Conservation (phyloP, 768 basidiomycete species). For the Lentinula raphanica region DNA sequence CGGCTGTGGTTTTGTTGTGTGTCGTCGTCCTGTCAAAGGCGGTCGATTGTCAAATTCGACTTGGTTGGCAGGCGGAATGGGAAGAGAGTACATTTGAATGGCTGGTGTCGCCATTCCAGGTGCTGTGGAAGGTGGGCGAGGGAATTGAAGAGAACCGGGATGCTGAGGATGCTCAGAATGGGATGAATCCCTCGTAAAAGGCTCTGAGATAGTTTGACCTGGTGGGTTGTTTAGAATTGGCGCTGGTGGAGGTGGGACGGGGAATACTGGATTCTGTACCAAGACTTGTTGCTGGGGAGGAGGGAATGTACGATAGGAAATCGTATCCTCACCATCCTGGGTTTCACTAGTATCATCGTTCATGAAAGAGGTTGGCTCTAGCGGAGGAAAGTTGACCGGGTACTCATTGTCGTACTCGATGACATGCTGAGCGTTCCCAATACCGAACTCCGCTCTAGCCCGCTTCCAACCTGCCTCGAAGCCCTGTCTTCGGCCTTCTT, state of each 20-base stretch:
- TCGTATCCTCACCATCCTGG: neutral
- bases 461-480: constrained; percentile 7
- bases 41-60: constrained; percentile 1
- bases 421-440: neutral
- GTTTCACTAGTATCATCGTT: neutral
- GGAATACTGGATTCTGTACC: neutral
- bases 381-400: neutral
- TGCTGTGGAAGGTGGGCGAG: neutral
- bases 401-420: neutral
- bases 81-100: constrained; percentile 1
- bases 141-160: neutral
- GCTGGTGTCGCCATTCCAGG: constrained; percentile 3
- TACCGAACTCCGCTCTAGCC: constrained; percentile 6
- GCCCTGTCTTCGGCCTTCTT: constrained; percentile 5
- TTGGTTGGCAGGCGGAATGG: constrained; percentile 3
- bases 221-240: neutral
- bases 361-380: neutral
- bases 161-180: neutral
- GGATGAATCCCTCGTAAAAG: neutral
- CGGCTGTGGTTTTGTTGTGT: neutral
- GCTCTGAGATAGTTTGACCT: neutral
- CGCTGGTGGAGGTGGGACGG: neutral
- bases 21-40: neutral
- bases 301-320: neutral
- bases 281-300: neutral